phyloP scores from a whole-genome alignment of 345 rosid species.

The Eucalyptus albens region DNA sequence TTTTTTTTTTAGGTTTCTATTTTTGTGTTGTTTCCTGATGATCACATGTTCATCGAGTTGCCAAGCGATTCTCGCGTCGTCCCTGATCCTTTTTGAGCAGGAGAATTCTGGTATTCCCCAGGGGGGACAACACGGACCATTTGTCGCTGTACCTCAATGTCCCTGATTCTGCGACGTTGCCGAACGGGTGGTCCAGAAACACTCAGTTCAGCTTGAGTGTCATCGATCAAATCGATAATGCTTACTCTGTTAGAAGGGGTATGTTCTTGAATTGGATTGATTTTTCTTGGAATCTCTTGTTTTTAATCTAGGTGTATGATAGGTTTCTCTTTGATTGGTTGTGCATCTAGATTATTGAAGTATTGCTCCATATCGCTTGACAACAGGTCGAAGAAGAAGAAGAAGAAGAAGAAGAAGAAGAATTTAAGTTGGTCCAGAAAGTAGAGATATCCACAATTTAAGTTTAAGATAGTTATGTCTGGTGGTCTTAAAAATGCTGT shows the following conservation, averaged over 20 bases:
- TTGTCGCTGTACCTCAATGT: not conserved
- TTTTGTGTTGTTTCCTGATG: not conserved
- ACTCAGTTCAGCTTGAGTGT: conserved; percentile 23
- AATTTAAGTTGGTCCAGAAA: not conserved
- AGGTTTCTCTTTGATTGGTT: not conserved
- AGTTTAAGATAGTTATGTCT: too few species aligned
- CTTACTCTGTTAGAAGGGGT: conserved; percentile 20
- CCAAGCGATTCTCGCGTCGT: not conserved
- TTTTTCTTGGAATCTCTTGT: not conserved
- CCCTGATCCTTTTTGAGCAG: not conserved
- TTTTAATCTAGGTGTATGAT: not conserved
- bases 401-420: too few species aligned
- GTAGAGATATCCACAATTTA: too few species aligned
- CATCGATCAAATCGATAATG: conserved; percentile 21
- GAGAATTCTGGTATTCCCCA: not conserved
- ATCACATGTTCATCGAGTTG: not conserved
- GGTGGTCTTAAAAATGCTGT: not conserved
- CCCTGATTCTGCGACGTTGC: conserved; percentile 24
- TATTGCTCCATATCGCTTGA: too few species aligned
- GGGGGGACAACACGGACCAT: not conserved
- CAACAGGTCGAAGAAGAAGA: too few species aligned
- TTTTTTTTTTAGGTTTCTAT: too few species aligned
- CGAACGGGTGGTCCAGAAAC: conserved; percentile 39
- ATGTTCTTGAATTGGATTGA: not conserved
- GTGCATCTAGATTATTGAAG: not conserved